A percentile compares a stretch with the other conserved stretches of the same genome.
Evolutionary conservation across 768 basidiomycete species (phyloP).

Genomic region (Lactarius psammicola): DNA sequence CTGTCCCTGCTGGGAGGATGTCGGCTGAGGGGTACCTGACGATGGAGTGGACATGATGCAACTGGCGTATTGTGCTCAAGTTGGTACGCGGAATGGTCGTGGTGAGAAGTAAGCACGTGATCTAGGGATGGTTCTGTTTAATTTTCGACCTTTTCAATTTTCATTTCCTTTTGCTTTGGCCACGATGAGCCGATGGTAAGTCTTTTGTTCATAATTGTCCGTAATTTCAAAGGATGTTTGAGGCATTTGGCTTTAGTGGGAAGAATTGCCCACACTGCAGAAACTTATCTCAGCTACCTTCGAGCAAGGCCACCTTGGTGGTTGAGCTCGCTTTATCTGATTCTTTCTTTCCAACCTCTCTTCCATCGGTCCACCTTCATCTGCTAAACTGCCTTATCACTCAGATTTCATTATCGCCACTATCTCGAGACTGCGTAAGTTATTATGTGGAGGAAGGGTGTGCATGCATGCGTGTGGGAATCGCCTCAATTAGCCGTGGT

Average conservation of each 20-base stretch:
- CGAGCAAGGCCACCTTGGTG: constrained; percentile 51
- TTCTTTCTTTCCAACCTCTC: constrained; percentile 13
- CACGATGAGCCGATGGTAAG: constrained; percentile 31
- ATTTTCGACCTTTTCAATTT: not conserved
- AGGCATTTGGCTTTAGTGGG: constrained; percentile 94
- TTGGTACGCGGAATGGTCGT: not conserved
- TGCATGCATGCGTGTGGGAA: not conserved
- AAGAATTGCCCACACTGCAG: constrained; percentile 63
- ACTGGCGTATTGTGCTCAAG: constrained; percentile 7
- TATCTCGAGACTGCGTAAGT: not conserved
- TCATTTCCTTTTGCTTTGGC: not conserved
- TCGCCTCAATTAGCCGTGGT: not conserved
- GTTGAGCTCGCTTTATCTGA: constrained; percentile 49
- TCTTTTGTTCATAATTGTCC: constrained; percentile 24
- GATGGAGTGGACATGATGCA: constrained; percentile 28
- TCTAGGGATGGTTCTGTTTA: not conserved
- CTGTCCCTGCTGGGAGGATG: constrained; percentile 27
- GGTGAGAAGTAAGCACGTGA: constrained; percentile 10
- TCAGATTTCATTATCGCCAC: not conserved
- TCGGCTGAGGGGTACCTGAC: constrained; percentile 21
- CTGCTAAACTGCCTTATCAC: constrained; percentile 5
- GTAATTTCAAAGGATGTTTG: constrained; percentile 65
- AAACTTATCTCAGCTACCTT: constrained; percentile 92
- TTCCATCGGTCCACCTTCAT: not conserved
- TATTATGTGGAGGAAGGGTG: not conserved